These are phyloP conservation scores for Naganishia friedmannii DNA, from an alignment of 768 basidiomycete genomes.

Conservation along the genomic window DNA sequence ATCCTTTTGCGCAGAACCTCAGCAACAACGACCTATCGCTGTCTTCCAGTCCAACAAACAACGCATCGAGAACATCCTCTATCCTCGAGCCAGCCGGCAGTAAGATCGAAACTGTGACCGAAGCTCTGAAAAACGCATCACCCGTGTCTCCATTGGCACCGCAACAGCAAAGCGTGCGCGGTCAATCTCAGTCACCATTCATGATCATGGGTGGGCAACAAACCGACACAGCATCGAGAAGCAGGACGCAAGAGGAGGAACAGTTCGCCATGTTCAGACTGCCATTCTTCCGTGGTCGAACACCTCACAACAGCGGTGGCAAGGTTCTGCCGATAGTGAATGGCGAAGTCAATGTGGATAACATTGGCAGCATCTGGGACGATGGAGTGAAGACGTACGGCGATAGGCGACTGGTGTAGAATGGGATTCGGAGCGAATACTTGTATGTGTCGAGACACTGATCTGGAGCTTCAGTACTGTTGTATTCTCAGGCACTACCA, in stretches of 20 bases:
- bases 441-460: background rate
- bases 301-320: constrained; percentile 18
- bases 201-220: constrained; percentile 10
- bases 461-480: background rate
- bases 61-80: background rate
- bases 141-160: constrained; percentile 2
- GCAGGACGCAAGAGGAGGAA: constrained; percentile 15
- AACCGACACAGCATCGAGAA: background rate
- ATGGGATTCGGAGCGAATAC: background rate
- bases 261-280: constrained; percentile 31
- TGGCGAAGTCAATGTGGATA: constrained; percentile 28
- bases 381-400: constrained; percentile 18
- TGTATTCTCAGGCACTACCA: background rate
- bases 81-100: background rate
- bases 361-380: constrained; percentile 27
- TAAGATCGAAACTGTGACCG: background rate
- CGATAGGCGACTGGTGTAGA: constrained; percentile 9
- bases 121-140: constrained; percentile 14
- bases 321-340: constrained; percentile 22
- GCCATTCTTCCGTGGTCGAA: constrained; percentile 26
- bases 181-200: constrained; percentile 18
- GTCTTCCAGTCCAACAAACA: background rate
- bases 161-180: constrained; percentile 16
- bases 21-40: constrained; percentile 12
- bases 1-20: constrained; percentile 17